Evolutionary conservation across 371 early-diverging fungal species (phyloP).

Genomic region (Apophysomyces trapeziformis): DNA sequence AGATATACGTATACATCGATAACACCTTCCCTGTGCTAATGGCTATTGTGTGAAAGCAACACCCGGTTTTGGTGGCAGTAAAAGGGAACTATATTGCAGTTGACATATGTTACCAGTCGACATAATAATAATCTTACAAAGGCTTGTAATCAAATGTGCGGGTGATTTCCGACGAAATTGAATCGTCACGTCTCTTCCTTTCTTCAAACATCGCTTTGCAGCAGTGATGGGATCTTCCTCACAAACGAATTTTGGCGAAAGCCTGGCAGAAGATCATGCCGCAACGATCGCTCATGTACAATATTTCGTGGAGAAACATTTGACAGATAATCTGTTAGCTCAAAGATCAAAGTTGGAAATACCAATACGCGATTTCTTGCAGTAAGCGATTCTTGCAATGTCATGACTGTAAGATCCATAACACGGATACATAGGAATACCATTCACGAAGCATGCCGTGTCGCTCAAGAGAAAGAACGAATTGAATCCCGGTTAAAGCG

Average conservation of each 20-base stretch:
- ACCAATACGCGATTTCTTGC: slow-evolving; percentile 1
- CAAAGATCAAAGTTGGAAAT: background rate
- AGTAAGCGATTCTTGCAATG: background rate
- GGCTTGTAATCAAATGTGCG: background rate
- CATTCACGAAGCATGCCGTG: background rate
- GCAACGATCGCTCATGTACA: background rate
- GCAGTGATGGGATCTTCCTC: background rate
- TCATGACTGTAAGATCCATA: background rate
- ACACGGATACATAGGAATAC: background rate
- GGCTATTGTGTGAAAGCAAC: no score
- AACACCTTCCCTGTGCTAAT: no score
- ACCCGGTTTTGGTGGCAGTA: no score
- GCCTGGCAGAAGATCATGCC: background rate
- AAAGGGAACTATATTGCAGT: no score
- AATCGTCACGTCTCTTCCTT: background rate
- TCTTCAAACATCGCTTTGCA: background rate
- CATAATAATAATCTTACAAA: no score
- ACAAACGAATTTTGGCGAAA: background rate
- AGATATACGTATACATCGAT: no score
- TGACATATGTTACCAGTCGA: no score
- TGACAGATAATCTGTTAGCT: background rate
- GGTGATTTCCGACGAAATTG: background rate
- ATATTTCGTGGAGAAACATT: background rate
- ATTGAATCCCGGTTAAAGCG: background rate
- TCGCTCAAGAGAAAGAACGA: slow-evolving; percentile 3